These are phyloP conservation scores for Paraphoma sp. DNA, from an alignment of 2,329 filamentous ascomycete genomes.

Conservation along the genomic window DNA sequence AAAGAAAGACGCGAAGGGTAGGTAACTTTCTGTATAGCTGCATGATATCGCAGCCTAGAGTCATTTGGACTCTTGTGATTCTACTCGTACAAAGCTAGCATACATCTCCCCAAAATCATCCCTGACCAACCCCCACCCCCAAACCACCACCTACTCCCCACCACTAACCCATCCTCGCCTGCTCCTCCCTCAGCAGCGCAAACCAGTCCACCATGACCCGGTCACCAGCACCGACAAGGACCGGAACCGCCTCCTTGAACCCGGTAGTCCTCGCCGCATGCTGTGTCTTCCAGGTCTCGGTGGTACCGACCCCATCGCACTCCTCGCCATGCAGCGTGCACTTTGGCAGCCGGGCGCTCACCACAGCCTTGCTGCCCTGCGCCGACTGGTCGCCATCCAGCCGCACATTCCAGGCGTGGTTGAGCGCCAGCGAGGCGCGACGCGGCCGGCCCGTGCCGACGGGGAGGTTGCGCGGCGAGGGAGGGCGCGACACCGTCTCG, in stretches of 20 bases:
- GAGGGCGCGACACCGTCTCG: not conserved
- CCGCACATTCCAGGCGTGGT: slow-evolving; percentile 22
- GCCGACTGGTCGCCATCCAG: not conserved
- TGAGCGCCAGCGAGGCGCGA: slow-evolving; percentile 21
- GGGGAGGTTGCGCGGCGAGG: not conserved
- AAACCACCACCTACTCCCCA: not conserved
- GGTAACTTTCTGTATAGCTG: not conserved
- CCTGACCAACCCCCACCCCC: too few relatives aligned
- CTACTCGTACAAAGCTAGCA: too few relatives aligned
- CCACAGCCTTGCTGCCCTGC: not conserved
- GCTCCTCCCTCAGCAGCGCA: slow-evolving; percentile 25
- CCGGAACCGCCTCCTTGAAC: slow-evolving; percentile 26
- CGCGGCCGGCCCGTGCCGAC: slow-evolving; percentile 18
- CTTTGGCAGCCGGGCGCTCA: not conserved
- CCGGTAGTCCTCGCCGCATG: not conserved
- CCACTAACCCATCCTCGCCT: slow-evolving; percentile 2
- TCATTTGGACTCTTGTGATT: too few relatives aligned
- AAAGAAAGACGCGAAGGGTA: slow-evolving; percentile 25
- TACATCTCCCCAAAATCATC: too few relatives aligned
- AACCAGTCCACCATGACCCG: slow-evolving; percentile 36
- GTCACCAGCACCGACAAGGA: slow-evolving; percentile 10
- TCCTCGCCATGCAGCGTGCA: slow-evolving; percentile 26
- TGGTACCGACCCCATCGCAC: slow-evolving; percentile 24
- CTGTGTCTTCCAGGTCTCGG: slow-evolving; percentile 18
- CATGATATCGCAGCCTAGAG: too few relatives aligned